A percentile compares a stretch with the other conserved stretches of the same genome.
phyloP scores from a whole-genome alignment of 2,329 filamentous ascomycete genomes.

The Polytolypa hystricis region DNA sequence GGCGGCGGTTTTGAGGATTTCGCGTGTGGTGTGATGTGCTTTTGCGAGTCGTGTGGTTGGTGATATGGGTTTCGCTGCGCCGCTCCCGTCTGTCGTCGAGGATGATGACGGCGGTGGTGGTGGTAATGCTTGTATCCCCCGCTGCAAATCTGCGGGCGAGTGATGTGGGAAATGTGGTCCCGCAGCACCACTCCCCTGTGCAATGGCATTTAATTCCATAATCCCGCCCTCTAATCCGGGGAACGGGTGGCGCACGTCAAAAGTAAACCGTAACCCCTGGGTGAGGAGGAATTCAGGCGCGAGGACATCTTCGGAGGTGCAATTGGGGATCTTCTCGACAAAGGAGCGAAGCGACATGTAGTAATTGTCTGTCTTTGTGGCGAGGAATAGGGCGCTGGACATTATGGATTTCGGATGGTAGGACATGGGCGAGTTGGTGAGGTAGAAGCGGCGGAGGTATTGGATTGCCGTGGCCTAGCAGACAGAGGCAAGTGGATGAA shows the following conservation, averaged over 20 bases:
- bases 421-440: slow-evolving; percentile 91
- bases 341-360: slow-evolving; percentile 60
- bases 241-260: slow-evolving; percentile 86
- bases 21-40: slow-evolving; percentile 63
- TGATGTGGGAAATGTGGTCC: slow-evolving; percentile 21
- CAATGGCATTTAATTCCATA: slow-evolving; percentile 64
- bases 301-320: slow-evolving; percentile 69
- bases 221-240: slow-evolving; percentile 76
- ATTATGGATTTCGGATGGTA: slow-evolving; percentile 85
- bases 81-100: slow-evolving; percentile 31
- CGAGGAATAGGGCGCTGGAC: slow-evolving; percentile 83
- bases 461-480: slow-evolving; percentile 70
- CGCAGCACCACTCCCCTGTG: slow-evolving; percentile 45
- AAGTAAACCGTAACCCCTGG: slow-evolving; percentile 83
- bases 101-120: slow-evolving; percentile 15
- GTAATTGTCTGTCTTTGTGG: slow-evolving; percentile 81
- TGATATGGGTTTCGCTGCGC: slow-evolving; percentile 16
- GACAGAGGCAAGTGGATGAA: too few species aligned
- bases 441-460: slow-evolving; percentile 88
- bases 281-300: slow-evolving; percentile 88
- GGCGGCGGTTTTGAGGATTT: slow-evolving; percentile 66
- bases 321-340: slow-evolving; percentile 56
- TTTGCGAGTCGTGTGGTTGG: slow-evolving; percentile 40
- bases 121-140: slow-evolving; percentile 21
- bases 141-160: slow-evolving; percentile 22